Percentiles rank a stretch among this genome's conserved stretches.
Evolutionary conservation across 1,284 basidiomycete genomes (phyloP).

Genomic region (Golubevia pallescens): DNA sequence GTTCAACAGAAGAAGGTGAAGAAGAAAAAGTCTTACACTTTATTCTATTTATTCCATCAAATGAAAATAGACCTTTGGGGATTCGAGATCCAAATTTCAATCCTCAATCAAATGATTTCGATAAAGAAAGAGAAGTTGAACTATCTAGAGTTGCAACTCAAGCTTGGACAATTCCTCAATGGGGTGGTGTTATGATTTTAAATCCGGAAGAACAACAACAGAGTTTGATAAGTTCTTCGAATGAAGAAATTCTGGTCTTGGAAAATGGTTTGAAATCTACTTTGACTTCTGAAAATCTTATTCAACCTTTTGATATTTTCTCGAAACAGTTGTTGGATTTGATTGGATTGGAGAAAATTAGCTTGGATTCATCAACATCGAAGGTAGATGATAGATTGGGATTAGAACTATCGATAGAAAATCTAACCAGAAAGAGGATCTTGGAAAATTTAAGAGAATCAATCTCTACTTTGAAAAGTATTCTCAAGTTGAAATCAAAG

Average conservation of each 20-base stretch:
- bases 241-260: no score
- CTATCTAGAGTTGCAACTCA: slow-evolving; percentile 3
- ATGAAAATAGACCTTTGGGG: slow-evolving; percentile 73
- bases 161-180: slow-evolving; percentile 90
- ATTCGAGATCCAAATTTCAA: no score
- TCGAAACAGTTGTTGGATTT: no score
- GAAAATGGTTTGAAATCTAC: no score
- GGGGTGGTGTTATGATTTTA: slow-evolving; percentile 85
- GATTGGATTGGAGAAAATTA: no score
- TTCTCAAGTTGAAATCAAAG: slow-evolving; percentile 36
- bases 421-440: slow-evolving; percentile 27
- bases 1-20: no score
- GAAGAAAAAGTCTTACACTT: slow-evolving; percentile 79
- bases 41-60: slow-evolving; percentile 83
- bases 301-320: no score
- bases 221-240: no score
- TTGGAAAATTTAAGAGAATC: slow-evolving; percentile 31
- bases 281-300: no score
- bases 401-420: slow-evolving; percentile 8
- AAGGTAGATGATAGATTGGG: neutral
- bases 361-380: no score
- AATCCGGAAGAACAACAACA: slow-evolving; percentile 70
- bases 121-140: no score
- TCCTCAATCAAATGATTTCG: no score
- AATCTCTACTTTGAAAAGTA: slow-evolving; percentile 38